Evolutionary conservation across 495 filamentous ascomycete genomes (phyloP).

Genomic region (Penicillium angulare): DNA sequence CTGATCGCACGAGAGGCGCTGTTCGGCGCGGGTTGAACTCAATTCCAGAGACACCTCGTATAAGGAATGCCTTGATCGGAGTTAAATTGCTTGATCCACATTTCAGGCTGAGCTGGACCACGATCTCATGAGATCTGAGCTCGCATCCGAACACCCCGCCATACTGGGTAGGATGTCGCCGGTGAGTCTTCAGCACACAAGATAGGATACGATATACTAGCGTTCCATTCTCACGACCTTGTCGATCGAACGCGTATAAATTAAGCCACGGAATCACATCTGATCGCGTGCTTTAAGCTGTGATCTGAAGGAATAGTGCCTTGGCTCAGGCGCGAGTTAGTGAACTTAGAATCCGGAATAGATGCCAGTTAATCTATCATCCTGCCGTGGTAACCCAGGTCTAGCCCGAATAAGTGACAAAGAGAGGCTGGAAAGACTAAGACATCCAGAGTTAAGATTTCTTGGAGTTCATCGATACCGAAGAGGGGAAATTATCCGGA

Average conservation of each 20-base stretch:
- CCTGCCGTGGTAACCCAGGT: not conserved
- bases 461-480: conserved; percentile 1
- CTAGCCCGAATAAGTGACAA: conserved; percentile 3
- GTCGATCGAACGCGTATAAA: not conserved
- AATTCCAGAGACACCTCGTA: conserved; percentile 11
- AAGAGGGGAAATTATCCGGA: conserved; percentile 7
- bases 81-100: conserved; percentile 18
- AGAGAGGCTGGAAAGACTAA: not conserved
- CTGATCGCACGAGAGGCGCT: not conserved
- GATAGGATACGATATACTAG: too few species aligned
- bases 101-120: conserved; percentile 2
- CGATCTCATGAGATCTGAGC: conserved; percentile 18
- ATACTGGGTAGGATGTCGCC: too few species aligned
- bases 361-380: not conserved
- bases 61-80: conserved; percentile 13
- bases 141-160: conserved; percentile 8
- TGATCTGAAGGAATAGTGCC: not conserved
- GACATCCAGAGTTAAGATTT: not conserved
- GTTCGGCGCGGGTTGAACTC: conserved; percentile 12
- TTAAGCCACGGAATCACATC: not conserved
- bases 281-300: not conserved
- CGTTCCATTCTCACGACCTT: not conserved
- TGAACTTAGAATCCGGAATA: conserved; percentile 1
- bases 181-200: too few species aligned
- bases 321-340: not conserved